Conservation (phyloP, 768 basidiomycete genomes). For the Suillus hirtellus region DNA sequence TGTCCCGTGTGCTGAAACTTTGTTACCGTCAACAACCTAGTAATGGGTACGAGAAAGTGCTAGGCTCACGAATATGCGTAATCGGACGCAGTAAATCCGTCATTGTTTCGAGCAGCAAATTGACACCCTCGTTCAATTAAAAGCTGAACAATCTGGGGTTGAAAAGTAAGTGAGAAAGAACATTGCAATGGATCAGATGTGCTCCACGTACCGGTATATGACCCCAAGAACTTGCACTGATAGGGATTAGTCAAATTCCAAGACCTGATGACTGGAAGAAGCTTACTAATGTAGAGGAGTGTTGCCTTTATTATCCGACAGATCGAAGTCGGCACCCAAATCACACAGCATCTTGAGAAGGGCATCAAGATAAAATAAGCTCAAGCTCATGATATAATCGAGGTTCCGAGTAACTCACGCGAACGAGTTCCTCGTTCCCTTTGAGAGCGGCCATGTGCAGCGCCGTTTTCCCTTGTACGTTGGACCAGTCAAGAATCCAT, state of each 20-base stretch:
- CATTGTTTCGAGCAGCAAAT: constrained; percentile 80
- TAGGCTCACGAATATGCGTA: constrained; percentile 65
- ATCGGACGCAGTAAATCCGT: constrained; percentile 89
- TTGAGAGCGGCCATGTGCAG: constrained; percentile 85
- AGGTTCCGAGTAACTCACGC: constrained; percentile 50
- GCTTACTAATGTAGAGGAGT: constrained; percentile 91
- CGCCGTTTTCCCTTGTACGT: constrained; percentile 85
- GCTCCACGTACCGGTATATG: constrained; percentile 65
- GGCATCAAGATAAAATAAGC: constrained; percentile 19
- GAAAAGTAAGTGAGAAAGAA: constrained; percentile 16
- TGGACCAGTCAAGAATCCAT: constrained; percentile 90
- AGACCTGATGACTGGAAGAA: constrained; percentile 5
- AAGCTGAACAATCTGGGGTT: constrained; percentile 69
- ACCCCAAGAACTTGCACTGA: constrained; percentile 85
- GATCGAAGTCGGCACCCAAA: constrained; percentile 84
- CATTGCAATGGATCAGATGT: constrained; percentile 8
- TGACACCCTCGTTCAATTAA: constrained; percentile 89
- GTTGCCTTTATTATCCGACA: constrained; percentile 90
- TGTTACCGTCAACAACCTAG: constrained; percentile 11
- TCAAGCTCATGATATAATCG: constrained; percentile 12
- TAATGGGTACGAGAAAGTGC: neutral
- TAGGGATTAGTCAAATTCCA: constrained; percentile 14
- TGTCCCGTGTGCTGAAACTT: constrained; percentile 75
- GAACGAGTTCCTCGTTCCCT: constrained; percentile 87
- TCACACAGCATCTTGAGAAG: constrained; percentile 81